Base-by-base conservation (phyloP, 73 alveolate species). In the Paramecium biaurelia region DNA sequence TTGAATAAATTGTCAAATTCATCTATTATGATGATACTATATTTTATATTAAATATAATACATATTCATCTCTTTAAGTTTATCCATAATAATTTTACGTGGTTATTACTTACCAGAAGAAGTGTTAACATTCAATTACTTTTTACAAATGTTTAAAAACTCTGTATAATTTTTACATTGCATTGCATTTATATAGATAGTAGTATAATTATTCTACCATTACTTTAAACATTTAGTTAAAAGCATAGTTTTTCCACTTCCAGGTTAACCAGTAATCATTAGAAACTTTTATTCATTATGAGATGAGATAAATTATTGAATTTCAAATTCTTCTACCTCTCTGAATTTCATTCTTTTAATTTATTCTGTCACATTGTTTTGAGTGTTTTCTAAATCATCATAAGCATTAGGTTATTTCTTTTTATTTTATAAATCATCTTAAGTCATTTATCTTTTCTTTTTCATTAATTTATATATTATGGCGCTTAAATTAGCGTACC, bases 401-500 rank as follows among this genome's bases (percentile, higher is more conserved):
- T 53, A 53, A 53, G 30, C 68, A 21, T 18, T 53, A 6, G 68
- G 30, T 7, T n/a, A 21, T 53, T 53, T 53, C 30, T 53, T 53
- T 1, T 15, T 53, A 53, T 4, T 53, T 53, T 53, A n/a, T 53
- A 53, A 53, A 53, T 53, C 68, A 18, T 53, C 68, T 53, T 53
- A n/a, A n/a, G 15, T 32, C 3, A 4, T 15, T 18, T 53, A n/a
- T 18, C 68, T 53, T 63, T 63, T 26, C 45, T 63, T 63, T 63
- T 63, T 63, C 84, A 63, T 63, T 63, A 63, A 53, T 53, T 63
- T 30, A 63, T 63, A 63, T 30, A 30, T 63, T 12, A 63, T 30
- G 84, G 84, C 84, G 84, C 84, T 63, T 63, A 63, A 63, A 63
- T 63, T 63, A 63, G 84, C 84, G 84, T 63, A 63, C 84, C 84